These are phyloP conservation scores for Giardia muris DNA, from an alignment of 208 protist genomes.

Conservation along the genomic window DNA sequence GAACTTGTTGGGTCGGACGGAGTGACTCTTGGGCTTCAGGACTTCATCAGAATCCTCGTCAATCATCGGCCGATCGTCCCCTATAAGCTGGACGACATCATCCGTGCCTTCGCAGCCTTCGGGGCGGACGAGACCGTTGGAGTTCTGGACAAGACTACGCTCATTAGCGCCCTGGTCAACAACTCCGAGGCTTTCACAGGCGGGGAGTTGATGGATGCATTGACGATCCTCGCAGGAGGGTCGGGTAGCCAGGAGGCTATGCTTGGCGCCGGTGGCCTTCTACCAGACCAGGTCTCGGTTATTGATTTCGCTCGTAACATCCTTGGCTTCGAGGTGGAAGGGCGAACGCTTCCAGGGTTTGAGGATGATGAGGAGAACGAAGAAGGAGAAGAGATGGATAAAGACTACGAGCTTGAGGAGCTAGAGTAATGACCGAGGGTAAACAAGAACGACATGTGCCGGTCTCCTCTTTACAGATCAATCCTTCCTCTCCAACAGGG, in stretches of 20 bases:
- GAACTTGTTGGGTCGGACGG: slow-evolving; percentile 6
- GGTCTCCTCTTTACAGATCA: no score
- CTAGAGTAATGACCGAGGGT: no score
- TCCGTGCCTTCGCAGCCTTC: neutral
- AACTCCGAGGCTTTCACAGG: neutral
- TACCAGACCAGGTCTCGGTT: slow-evolving; percentile 5
- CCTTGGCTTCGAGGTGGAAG: neutral
- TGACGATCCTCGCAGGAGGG: neutral
- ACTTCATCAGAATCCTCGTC: slow-evolving; percentile 24
- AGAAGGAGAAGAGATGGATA: no score
- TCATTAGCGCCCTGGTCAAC: neutral
- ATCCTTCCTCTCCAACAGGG: no score
- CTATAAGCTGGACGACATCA: neutral
- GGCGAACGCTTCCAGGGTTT: neutral
- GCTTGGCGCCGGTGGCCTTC: neutral
- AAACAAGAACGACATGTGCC: no score
- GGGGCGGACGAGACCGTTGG: neutral
- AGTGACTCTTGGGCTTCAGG: neutral
- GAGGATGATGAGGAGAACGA: neutral
- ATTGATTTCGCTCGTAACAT: neutral
- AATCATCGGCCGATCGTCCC: neutral
- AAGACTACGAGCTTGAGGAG: no score
- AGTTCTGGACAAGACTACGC: neutral
- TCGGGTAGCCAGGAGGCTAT: neutral
- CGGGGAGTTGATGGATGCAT: neutral